Conservation (phyloP, 2,329 filamentous ascomycete species). For the Trichoderma sp. region DNA sequence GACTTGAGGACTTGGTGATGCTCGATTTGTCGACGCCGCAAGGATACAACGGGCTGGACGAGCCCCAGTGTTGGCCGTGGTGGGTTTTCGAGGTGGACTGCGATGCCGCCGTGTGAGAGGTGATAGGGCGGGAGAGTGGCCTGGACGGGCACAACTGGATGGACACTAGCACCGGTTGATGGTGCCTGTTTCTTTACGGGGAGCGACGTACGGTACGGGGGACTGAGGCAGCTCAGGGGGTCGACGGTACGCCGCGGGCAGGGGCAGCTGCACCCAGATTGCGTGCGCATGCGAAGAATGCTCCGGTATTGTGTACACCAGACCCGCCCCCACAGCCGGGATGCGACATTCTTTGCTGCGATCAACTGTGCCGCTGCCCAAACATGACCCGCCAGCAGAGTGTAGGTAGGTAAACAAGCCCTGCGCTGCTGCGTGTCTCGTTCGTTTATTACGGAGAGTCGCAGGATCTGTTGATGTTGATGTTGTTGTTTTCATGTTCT, state of each 20-base stretch:
- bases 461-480: neutral
- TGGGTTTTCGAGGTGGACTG: slow-evolving; percentile 16
- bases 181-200: no score
- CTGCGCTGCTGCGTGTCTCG: neutral
- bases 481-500: neutral
- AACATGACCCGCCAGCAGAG: slow-evolving; percentile 16
- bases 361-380: slow-evolving; percentile 23
- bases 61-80: slow-evolving; percentile 18
- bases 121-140: slow-evolving; percentile 1
- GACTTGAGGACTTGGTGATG: neutral
- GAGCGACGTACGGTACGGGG: no score
- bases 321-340: slow-evolving; percentile 26
- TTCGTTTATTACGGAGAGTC: slow-evolving; percentile 1
- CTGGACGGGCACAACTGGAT: neutral
- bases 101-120: neutral
- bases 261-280: neutral
- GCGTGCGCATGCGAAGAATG: neutral
- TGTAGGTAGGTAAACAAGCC: slow-evolving; percentile 5
- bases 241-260: neutral
- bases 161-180: neutral
- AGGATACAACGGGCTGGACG: neutral
- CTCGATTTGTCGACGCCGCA: neutral
- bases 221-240: no score
- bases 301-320: slow-evolving; percentile 12
- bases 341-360: slow-evolving; percentile 21